Evolutionary conservation across 495 filamentous ascomycete genomes (phyloP).

Genomic region (Aspergillus hancockii): DNA sequence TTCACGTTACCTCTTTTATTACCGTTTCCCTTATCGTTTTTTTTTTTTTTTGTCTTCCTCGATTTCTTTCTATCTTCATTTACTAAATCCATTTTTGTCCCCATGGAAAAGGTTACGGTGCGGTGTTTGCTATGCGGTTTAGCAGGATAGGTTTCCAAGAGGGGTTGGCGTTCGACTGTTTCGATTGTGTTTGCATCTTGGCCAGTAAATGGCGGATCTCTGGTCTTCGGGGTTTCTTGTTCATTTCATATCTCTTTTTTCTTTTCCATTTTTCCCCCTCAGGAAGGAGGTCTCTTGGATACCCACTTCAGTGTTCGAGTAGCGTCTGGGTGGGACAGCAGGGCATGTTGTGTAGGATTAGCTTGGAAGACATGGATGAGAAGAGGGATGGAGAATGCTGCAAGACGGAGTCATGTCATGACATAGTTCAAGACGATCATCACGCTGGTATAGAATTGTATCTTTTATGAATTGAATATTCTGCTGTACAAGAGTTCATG

Average conservation of each 20-base stretch:
- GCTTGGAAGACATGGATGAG: slow-evolving; percentile 21
- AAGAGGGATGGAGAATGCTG: slow-evolving; percentile 20
- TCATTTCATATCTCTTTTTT: slow-evolving; percentile 19
- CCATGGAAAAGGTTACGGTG: slow-evolving; percentile 42
- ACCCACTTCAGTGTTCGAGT: slow-evolving; percentile 30
- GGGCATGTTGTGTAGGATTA: slow-evolving; percentile 42
- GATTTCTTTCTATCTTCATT: slow-evolving; percentile 21
- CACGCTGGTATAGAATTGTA: slow-evolving; percentile 5
- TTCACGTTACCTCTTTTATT: slow-evolving; percentile 16
- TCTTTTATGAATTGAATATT: slow-evolving; percentile 80
- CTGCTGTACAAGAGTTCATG: slow-evolving; percentile 95
- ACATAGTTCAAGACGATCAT: slow-evolving; percentile 8
- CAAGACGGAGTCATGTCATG: slow-evolving; percentile 21
- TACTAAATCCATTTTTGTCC: slow-evolving; percentile 13
- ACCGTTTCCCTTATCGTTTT: slow-evolving; percentile 19
- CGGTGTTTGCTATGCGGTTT: slow-evolving; percentile 42
- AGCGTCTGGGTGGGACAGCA: slow-evolving; percentile 22
- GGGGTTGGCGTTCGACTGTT: slow-evolving; percentile 42
- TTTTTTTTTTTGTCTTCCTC: slow-evolving; percentile 13
- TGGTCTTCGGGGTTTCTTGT: slow-evolving; percentile 22
- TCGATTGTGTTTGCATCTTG: slow-evolving; percentile 25
- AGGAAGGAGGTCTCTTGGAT: slow-evolving; percentile 30
- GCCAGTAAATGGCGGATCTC: slow-evolving; percentile 20
- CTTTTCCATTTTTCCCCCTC: slow-evolving; percentile 16
- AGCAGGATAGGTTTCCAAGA: slow-evolving; percentile 34